These are phyloP conservation scores for Penicillium taxi DNA, from an alignment of 495 filamentous ascomycete genomes.

Conservation along the genomic window DNA sequence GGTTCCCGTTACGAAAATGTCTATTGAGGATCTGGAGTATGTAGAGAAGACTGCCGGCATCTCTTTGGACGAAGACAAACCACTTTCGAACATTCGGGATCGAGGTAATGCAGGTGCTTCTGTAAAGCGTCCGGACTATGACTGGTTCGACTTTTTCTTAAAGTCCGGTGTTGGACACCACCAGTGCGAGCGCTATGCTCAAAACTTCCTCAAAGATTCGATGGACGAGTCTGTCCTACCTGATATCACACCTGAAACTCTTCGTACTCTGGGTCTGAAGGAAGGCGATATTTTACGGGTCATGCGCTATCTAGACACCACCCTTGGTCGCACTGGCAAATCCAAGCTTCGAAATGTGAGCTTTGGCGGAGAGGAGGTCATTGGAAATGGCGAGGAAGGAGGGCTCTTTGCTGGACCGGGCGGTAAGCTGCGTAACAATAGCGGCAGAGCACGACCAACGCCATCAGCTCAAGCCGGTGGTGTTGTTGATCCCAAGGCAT, in stretches of 20 bases:
- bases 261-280: conserved; percentile 81
- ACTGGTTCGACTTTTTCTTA: conserved; percentile 99
- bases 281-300: conserved; percentile 96
- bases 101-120: conserved; percentile 41
- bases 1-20: conserved; percentile 92
- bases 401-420: conserved; percentile 90
- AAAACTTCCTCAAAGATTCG: conserved; percentile 78
- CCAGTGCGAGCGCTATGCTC: conserved; percentile 88
- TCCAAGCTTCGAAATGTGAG: conserved; percentile 53
- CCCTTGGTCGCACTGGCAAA: conserved; percentile 60
- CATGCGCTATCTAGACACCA: conserved; percentile 80
- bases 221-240: conserved; percentile 90
- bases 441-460: conserved; percentile 82
- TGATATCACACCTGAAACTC: conserved; percentile 71
- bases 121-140: conserved; percentile 62
- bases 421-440: conserved; percentile 84
- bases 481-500: conserved; percentile 78
- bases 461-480: conserved; percentile 78
- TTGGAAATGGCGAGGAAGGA: conserved; percentile 43
- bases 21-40: conserved; percentile 86
- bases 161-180: conserved; percentile 82
- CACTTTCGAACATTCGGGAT: conserved; percentile 65
- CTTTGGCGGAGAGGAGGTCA: conserved; percentile 50
- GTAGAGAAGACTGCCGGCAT: conserved; percentile 80
- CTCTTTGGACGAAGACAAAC: conserved; percentile 94